Percentiles rank a stretch among this genome's conserved stretches.
Conservation (phyloP, 2,329 filamentous ascomycete species). For the Talaromyces verruculosus region DNA sequence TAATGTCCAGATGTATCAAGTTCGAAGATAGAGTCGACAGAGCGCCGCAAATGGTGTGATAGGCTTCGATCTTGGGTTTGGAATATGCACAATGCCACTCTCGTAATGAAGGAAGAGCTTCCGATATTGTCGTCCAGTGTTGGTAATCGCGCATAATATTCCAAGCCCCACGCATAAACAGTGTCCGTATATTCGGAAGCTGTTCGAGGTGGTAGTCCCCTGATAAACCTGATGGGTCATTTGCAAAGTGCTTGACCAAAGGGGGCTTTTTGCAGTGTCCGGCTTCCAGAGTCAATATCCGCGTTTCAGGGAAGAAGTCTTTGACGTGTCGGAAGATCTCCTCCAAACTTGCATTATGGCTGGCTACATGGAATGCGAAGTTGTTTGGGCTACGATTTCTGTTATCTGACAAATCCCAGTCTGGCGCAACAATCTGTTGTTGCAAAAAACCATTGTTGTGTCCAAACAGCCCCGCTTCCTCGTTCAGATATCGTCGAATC, state of each 20-base stretch:
- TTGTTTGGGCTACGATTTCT: slow-evolving; percentile 26
- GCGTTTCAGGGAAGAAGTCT: slow-evolving; percentile 59
- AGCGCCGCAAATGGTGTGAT: slow-evolving; percentile 66
- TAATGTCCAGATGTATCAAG: slow-evolving; percentile 65
- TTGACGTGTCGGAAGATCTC: slow-evolving; percentile 67
- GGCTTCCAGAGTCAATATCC: slow-evolving; percentile 71
- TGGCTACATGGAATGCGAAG: slow-evolving; percentile 35
- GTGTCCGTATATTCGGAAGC: slow-evolving; percentile 61
- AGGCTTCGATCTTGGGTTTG: slow-evolving; percentile 72
- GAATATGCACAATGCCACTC: slow-evolving; percentile 58
- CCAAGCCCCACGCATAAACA: slow-evolving; percentile 75
- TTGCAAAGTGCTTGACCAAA: slow-evolving; percentile 60
- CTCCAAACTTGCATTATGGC: slow-evolving; percentile 68
- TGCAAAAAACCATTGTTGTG: background rate
- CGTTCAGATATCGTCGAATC: slow-evolving; percentile 29
- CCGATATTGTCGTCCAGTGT: slow-evolving; percentile 63
- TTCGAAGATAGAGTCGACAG: slow-evolving; percentile 58
- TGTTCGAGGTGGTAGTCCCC: slow-evolving; percentile 44
- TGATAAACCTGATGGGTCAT: slow-evolving; percentile 32
- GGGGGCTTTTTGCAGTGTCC: slow-evolving; percentile 74
- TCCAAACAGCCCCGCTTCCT: slow-evolving; percentile 27
- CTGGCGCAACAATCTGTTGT: slow-evolving; percentile 21
- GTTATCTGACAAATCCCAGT: slow-evolving; percentile 31
- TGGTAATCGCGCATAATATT: slow-evolving; percentile 66
- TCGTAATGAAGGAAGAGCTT: slow-evolving; percentile 64